phyloP scores from a whole-genome alignment of 768 basidiomycete genomes.

The Termitomyces sp. region DNA sequence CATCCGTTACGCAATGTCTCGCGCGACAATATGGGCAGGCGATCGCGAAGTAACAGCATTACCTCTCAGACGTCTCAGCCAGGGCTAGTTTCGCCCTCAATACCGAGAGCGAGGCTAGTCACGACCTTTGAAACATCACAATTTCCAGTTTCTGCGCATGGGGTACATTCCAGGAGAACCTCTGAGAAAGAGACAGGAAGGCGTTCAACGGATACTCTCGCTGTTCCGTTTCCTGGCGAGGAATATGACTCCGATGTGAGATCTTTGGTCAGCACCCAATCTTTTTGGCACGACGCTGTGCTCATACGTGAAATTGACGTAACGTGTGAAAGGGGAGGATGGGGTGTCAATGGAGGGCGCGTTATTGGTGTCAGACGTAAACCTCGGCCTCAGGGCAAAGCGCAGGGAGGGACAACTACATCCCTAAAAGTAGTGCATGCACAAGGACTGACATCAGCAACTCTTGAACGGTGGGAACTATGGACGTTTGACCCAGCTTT shows the following conservation, averaged over 20 bases:
- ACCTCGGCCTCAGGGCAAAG: constrained; percentile 37
- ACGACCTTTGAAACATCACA: constrained; percentile 42
- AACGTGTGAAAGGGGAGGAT: constrained; percentile 69
- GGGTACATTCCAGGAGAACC: constrained; percentile 64
- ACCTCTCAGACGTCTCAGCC: constrained; percentile 33
- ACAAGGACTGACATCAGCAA: constrained; percentile 53
- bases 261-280: constrained; percentile 29
- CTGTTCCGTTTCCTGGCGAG: constrained; percentile 39
- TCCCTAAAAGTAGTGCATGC: constrained; percentile 9
- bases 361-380: constrained; percentile 69
- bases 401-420: constrained; percentile 14
- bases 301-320: constrained; percentile 49
- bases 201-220: constrained; percentile 41
- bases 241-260: constrained; percentile 33
- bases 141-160: constrained; percentile 81
- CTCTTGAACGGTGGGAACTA: constrained; percentile 77
- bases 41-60: constrained; percentile 61
- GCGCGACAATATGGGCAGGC: constrained; percentile 42
- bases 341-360: constrained; percentile 56
- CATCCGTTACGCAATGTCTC: constrained; percentile 38
- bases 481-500: constrained; percentile 68
- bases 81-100: constrained; percentile 39
- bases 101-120: constrained; percentile 44
- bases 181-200: constrained; percentile 62
- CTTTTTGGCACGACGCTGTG: constrained; percentile 55